phyloP scores from a whole-genome alignment of 305 asterid genomes.

The Coffea humblotiana region DNA sequence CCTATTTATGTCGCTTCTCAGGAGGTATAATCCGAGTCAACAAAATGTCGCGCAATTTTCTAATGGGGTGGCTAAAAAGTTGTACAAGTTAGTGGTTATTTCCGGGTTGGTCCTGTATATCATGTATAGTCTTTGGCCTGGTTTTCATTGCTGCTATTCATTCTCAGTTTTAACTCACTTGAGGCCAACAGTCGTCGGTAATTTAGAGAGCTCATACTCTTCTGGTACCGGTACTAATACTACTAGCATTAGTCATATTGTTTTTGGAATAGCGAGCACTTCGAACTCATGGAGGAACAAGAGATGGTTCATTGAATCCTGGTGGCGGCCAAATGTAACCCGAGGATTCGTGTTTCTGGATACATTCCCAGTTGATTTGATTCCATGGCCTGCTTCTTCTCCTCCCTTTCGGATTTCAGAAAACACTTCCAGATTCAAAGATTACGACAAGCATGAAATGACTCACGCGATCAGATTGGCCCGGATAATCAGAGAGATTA shows the following conservation, averaged over 20 bases:
- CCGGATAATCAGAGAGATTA: constrained; percentile 2
- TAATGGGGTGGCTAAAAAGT: neutral
- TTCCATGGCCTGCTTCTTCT: constrained; percentile 37
- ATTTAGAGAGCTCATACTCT: neutral
- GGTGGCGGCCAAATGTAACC: constrained; percentile 49
- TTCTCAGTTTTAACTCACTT: constrained; percentile 14
- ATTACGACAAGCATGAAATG: constrained; percentile 23
- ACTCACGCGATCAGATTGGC: constrained; percentile 27
- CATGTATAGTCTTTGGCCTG: constrained; percentile 23
- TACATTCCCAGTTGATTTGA: constrained; percentile 30
- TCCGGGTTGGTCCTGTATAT: constrained; percentile 28
- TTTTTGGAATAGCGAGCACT: constrained; percentile 43
- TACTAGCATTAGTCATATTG: constrained; percentile 29
- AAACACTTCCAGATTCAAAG: constrained; percentile 31
- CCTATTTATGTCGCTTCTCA: neutral
- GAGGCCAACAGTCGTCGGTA: constrained; percentile 9
- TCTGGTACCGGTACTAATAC: neutral
- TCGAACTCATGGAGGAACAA: constrained; percentile 41
- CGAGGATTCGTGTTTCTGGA: constrained; percentile 49
- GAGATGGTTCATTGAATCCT: constrained; percentile 34
- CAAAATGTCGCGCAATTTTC: constrained; percentile 10
- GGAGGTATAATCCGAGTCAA: neutral
- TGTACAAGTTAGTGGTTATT: constrained; percentile 27
- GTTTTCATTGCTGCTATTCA: constrained; percentile 22
- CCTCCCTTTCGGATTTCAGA: constrained; percentile 44